Percentiles rank a stretch among this genome's conserved stretches.
These are phyloP conservation scores for Suillus cothurnatus DNA, from an alignment of 768 basidiomycete species.

Conservation along the genomic window DNA sequence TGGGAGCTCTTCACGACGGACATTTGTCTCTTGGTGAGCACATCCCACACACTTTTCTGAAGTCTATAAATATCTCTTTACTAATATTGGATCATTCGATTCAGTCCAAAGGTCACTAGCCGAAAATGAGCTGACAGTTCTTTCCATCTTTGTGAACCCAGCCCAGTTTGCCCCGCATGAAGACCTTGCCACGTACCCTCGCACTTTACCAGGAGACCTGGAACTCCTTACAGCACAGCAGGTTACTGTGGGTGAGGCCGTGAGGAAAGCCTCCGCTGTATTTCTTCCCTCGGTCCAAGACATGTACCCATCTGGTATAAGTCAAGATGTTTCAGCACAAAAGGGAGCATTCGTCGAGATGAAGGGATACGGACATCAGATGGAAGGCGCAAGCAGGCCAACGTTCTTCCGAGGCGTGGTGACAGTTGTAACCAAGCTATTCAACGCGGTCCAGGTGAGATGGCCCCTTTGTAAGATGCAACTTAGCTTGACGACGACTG, in stretches of 20 bases:
- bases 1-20: slow-evolving; percentile 96
- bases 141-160: slow-evolving; percentile 98
- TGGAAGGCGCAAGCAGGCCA: slow-evolving; percentile 89
- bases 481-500: slow-evolving; percentile 3
- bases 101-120: slow-evolving; percentile 76
- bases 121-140: slow-evolving; percentile 82
- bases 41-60: slow-evolving; percentile 23
- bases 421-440: slow-evolving; percentile 92
- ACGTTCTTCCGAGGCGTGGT: slow-evolving; percentile 95
- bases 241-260: slow-evolving; percentile 27
- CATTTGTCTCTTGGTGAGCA: slow-evolving; percentile 85
- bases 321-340: slow-evolving; percentile 72
- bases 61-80: slow-evolving; percentile 6
- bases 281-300: slow-evolving; percentile 80
- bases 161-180: slow-evolving; percentile 97
- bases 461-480: slow-evolving; percentile 19
- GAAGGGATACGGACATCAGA: slow-evolving; percentile 86
- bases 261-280: slow-evolving; percentile 61
- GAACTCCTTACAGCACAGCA: slow-evolving; percentile 50
- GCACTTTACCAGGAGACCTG: slow-evolving; percentile 80
- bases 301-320: slow-evolving; percentile 94
- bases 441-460: slow-evolving; percentile 83
- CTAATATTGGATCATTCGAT: not conserved
- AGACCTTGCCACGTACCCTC: slow-evolving; percentile 89
- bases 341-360: slow-evolving; percentile 92